Percentiles rank a stretch among this genome's conserved stretches.
phyloP scores from a whole-genome alignment of 2,329 filamentous ascomycete species.

The Chrysoporthe deuterocubensis region DNA sequence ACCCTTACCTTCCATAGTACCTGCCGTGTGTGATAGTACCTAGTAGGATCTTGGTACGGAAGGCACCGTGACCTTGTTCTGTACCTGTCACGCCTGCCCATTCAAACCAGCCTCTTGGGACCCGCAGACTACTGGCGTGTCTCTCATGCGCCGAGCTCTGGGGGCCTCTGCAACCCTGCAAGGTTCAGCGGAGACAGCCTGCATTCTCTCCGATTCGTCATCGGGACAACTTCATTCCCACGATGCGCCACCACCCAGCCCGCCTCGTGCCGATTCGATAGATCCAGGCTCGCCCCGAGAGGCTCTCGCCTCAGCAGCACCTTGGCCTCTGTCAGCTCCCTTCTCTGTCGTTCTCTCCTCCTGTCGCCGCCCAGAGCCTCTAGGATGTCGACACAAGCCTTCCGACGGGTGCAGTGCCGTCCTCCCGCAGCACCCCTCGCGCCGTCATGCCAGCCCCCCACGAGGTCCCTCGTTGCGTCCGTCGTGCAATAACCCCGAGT shows the following conservation, averaged over 20 bases:
- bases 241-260: background rate
- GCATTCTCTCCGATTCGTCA: conserved; percentile 8
- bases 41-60: conserved; percentile 1
- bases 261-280: background rate
- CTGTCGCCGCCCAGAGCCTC: background rate
- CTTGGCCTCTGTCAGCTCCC: no score
- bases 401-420: conserved; percentile 23
- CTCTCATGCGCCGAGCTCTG: background rate
- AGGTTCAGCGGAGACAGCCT: background rate
- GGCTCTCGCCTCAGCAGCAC: background rate
- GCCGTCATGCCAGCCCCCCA: background rate
- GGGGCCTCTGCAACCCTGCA: conserved; percentile 6
- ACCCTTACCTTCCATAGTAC: background rate
- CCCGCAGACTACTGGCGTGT: background rate
- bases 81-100: background rate
- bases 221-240: background rate
- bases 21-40: background rate
- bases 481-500: background rate
- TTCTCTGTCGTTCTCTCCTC: background rate
- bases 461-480: background rate
- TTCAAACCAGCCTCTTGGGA: background rate
- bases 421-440: conserved; percentile 11
- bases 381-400: background rate
- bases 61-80: background rate
- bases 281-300: background rate